A percentile compares a stretch with the other conserved stretches of the same genome.
phyloP scores from a whole-genome alignment of 345 rosid genomes.

The Heritiera fomes region DNA sequence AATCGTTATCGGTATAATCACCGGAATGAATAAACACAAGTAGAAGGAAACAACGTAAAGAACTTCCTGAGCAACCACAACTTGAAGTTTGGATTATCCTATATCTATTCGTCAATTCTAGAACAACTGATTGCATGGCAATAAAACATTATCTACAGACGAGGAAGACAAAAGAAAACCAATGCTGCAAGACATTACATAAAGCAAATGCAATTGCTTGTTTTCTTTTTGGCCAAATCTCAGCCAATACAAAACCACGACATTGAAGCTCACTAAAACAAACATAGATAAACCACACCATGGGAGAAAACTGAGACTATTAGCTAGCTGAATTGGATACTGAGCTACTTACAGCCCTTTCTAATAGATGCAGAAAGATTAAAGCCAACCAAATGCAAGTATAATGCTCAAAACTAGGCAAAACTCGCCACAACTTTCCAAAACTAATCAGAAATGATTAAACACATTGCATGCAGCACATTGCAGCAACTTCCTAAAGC shows the following conservation, averaged over 20 bases:
- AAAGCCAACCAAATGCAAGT: neutral
- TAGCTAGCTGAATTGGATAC: neutral
- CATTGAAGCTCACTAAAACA: neutral
- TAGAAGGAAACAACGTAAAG: neutral
- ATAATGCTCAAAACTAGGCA: neutral
- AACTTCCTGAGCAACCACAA: neutral
- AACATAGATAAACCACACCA: neutral
- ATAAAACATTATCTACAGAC: neutral
- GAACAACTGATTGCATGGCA: neutral
- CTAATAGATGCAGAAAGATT: neutral
- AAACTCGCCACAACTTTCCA: neutral
- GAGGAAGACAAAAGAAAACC: neutral
- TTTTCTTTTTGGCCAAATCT: neutral
- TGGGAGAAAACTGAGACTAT: neutral
- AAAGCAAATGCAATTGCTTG: neutral
- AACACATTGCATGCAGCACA: neutral
- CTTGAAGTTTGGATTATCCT: neutral
- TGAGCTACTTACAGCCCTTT: neutral
- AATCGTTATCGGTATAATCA: neutral
- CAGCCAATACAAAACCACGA: neutral
- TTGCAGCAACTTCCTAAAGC: neutral
- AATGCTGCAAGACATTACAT: neutral
- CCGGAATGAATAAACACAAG: neutral
- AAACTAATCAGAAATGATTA: conserved; percentile 9
- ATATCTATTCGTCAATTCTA: neutral